phyloP scores from a whole-genome alignment of 495 filamentous ascomycete species.

The Aeminium ludgeri region DNA sequence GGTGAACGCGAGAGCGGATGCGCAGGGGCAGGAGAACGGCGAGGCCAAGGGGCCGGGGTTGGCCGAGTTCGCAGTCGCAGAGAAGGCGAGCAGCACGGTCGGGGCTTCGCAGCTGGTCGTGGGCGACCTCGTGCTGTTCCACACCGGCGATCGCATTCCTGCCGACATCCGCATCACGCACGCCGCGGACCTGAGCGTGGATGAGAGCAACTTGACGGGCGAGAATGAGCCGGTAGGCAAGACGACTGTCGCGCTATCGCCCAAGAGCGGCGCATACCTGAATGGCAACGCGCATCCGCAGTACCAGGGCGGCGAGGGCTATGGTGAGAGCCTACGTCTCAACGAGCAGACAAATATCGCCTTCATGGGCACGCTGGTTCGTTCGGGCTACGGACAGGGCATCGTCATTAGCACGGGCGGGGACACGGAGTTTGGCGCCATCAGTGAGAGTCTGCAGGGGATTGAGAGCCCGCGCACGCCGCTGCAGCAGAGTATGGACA shows the following conservation, averaged over 20 bases:
- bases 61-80: constrained; percentile 34
- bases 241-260: constrained; percentile 40
- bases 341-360: constrained; percentile 69
- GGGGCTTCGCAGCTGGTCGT: constrained; percentile 74
- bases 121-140: constrained; percentile 82
- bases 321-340: constrained; percentile 46
- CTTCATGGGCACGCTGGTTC: constrained; percentile 95
- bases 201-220: constrained; percentile 93
- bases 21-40: constrained; percentile 19
- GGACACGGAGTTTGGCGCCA: constrained; percentile 90
- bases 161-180: constrained; percentile 90
- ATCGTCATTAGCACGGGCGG: constrained; percentile 88
- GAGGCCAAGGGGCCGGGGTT: constrained; percentile 9
- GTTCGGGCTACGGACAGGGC: constrained; percentile 88
- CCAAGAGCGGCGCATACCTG: constrained; percentile 8
- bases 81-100: constrained; percentile 64
- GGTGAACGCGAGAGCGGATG: constrained; percentile 12
- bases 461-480: constrained; percentile 92
- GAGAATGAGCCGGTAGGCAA: constrained; percentile 88
- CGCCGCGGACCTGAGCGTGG: constrained; percentile 73
- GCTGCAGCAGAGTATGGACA: constrained; percentile 91
- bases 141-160: constrained; percentile 89
- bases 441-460: constrained; percentile 76
- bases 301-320: constrained; percentile 35
- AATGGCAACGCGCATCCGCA: constrained; percentile 18